These are phyloP conservation scores for Phylloboletellus chloephorus DNA, from an alignment of 1,284 basidiomycete genomes.

Conservation along the genomic window DNA sequence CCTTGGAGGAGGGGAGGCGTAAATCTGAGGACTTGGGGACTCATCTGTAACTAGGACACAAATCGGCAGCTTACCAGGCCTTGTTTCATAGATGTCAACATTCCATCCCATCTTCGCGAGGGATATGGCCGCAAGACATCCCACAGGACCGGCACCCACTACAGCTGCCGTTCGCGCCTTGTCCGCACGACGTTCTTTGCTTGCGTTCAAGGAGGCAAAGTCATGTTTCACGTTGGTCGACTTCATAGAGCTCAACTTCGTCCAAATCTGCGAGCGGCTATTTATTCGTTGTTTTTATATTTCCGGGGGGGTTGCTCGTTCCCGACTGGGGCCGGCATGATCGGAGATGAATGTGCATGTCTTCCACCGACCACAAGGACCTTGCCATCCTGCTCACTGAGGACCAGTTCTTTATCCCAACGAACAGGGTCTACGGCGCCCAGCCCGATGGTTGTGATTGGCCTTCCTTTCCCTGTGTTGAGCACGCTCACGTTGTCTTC, in stretches of 20 bases:
- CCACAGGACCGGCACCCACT: conserved; percentile 90
- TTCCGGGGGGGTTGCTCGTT: too few species aligned
- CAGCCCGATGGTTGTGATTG: conserved; percentile 32
- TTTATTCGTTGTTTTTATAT: too few species aligned
- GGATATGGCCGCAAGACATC: conserved; percentile 84
- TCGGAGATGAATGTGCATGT: conserved; percentile 18
- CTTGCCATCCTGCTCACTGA: conserved; percentile 37
- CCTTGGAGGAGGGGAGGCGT: conserved; percentile 63
- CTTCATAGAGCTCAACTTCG: background rate
- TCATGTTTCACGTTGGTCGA: background rate
- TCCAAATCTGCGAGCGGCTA: too few species aligned
- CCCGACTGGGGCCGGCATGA: too few species aligned
- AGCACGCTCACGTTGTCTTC: conserved; percentile 12
- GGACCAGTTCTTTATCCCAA: conserved; percentile 59
- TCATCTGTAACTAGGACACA: conserved; percentile 15
- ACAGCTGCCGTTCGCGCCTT: conserved; percentile 47
- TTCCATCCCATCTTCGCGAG: conserved; percentile 86
- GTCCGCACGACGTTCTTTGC: conserved; percentile 16
- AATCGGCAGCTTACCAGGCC: conserved; percentile 60
- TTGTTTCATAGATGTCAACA: conserved; percentile 86
- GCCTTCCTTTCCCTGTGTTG: conserved; percentile 1
- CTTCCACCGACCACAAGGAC: conserved; percentile 16
- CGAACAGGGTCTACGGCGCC: conserved; percentile 51
- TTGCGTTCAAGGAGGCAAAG: conserved; percentile 3
- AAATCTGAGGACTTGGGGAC: conserved; percentile 47